phyloP scores from a whole-genome alignment of 1,284 basidiomycete genomes.

The Sporisorium exsertum region DNA sequence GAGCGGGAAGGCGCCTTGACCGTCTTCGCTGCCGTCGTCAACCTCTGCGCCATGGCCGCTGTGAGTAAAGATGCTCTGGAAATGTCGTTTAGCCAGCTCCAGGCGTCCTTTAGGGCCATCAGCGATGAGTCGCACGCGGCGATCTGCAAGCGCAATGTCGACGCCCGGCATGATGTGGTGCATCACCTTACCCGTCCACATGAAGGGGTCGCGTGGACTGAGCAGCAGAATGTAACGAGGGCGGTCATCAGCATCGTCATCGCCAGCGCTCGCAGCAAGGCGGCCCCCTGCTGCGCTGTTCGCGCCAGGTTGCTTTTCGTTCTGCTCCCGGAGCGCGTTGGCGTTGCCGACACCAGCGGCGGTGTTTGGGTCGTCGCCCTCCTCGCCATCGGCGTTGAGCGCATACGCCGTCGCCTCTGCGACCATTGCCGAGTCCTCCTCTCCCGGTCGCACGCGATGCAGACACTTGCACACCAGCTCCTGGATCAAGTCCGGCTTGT shows the following conservation, averaged over 20 bases:
- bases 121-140: conserved; percentile 64
- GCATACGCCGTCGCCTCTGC: conserved; percentile 37
- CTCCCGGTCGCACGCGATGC: conserved; percentile 55
- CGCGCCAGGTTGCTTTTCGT: conserved; percentile 37
- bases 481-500: conserved; percentile 83
- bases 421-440: conserved; percentile 47
- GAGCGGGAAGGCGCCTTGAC: conserved; percentile 65
- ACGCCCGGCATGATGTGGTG: conserved; percentile 67
- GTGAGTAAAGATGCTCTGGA: conserved; percentile 70
- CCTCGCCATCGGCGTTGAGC: conserved; percentile 45
- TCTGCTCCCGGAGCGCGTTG: conserved; percentile 33
- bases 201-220: conserved; percentile 85
- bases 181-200: conserved; percentile 91
- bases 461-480: conserved; percentile 86
- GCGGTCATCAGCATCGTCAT: conserved; percentile 68
- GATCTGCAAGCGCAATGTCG: conserved; percentile 64
- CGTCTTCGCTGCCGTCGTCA: conserved; percentile 62
- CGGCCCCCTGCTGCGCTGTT: conserved; percentile 3
- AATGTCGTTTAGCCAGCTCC: conserved; percentile 81
- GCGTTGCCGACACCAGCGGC: conserved; percentile 21
- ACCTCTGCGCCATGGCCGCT: conserved; percentile 16
- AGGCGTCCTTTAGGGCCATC: conserved; percentile 84
- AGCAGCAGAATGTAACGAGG: conserved; percentile 83
- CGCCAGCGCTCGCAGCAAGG: conserved; percentile 68
- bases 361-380: conserved; percentile 26